Conservation (phyloP, 2,329 filamentous ascomycete species). For the Madurella mycetomatis region DNA sequence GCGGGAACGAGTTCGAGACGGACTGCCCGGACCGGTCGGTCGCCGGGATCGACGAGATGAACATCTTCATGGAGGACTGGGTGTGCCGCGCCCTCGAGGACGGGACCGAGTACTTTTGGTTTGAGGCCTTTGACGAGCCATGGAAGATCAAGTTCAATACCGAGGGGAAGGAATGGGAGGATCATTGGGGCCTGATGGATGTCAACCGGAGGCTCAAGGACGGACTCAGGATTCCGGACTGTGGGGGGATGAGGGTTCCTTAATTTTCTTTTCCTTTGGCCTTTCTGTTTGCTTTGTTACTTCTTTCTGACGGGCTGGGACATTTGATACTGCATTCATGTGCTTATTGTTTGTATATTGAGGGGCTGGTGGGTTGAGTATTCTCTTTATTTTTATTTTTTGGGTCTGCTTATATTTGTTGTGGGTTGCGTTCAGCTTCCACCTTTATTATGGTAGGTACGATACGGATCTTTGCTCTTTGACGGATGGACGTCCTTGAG, state of each 20-base stretch:
- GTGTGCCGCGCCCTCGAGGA: constrained; percentile 76
- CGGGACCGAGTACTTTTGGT: constrained; percentile 94
- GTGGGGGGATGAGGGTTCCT: constrained; percentile 64
- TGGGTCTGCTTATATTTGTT: too few species aligned
- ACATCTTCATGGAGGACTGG: constrained; percentile 81
- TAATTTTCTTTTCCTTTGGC: neutral
- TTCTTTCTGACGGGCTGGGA: neutral
- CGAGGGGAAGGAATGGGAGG: constrained; percentile 73
- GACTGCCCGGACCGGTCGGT: constrained; percentile 64
- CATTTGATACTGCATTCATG: too few species aligned
- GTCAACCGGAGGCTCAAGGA: constrained; percentile 76
- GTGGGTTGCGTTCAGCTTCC: too few species aligned
- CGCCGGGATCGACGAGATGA: constrained; percentile 75
- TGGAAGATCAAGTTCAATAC: constrained; percentile 81
- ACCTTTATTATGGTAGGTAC: too few species aligned
- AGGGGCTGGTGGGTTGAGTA: too few species aligned
- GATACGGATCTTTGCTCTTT: too few species aligned
- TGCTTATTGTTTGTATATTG: too few species aligned
- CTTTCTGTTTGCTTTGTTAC: neutral
- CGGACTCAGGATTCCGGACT: constrained; percentile 82
- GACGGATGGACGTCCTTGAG: too few species aligned
- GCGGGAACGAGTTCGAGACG: constrained; percentile 50
- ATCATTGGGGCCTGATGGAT: constrained; percentile 92
- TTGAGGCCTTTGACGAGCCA: constrained; percentile 92
- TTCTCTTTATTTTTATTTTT: too few species aligned